A percentile compares a stretch with the other conserved stretches of the same genome.
Evolutionary conservation across 352 stramenopile species (phyloP).

Genomic region (Phytophthora tubulina): DNA sequence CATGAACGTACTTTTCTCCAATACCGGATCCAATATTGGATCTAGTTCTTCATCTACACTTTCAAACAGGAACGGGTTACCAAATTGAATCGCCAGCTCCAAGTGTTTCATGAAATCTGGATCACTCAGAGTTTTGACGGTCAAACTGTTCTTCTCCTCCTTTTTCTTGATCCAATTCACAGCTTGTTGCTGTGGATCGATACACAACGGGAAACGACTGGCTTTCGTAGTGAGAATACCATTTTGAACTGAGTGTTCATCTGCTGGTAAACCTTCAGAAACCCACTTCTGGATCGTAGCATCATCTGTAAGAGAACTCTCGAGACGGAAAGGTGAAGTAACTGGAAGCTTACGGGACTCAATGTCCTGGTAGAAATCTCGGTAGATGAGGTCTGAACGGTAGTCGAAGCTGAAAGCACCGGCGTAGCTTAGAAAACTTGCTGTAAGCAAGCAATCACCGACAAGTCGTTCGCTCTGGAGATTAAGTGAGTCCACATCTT

Average conservation of each 20-base stretch:
- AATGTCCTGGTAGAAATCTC: constrained; percentile 91
- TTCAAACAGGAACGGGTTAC: constrained; percentile 96
- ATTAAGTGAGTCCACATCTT: constrained; percentile 91
- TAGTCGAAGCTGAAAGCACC: constrained; percentile 94
- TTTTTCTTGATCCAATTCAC: constrained; percentile 98
- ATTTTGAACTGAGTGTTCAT: constrained; percentile 96
- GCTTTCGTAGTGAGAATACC: constrained; percentile 95
- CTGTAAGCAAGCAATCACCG: constrained; percentile 91
- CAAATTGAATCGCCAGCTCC: constrained; percentile 96
- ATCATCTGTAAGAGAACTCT: constrained; percentile 93
- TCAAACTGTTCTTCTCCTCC: constrained; percentile 94
- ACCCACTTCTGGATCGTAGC: constrained; percentile 96
- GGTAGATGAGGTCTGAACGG: constrained; percentile 89
- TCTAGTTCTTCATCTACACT: constrained; percentile 96
- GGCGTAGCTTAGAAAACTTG: constrained; percentile 92
- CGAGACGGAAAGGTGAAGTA: constrained; percentile 90
- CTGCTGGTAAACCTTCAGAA: constrained; percentile 92
- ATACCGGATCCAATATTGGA: constrained; percentile 94
- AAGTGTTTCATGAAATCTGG: constrained; percentile 96
- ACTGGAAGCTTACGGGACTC: constrained; percentile 77
- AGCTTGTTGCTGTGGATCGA: constrained; percentile 96
- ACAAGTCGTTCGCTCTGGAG: constrained; percentile 88
- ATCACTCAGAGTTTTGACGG: constrained; percentile 94
- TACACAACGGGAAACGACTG: constrained; percentile 95
- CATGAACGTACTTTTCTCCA: constrained; percentile 95